phyloP scores from a whole-genome alignment of 148 eudicot species.

The Silene latifolia region DNA sequence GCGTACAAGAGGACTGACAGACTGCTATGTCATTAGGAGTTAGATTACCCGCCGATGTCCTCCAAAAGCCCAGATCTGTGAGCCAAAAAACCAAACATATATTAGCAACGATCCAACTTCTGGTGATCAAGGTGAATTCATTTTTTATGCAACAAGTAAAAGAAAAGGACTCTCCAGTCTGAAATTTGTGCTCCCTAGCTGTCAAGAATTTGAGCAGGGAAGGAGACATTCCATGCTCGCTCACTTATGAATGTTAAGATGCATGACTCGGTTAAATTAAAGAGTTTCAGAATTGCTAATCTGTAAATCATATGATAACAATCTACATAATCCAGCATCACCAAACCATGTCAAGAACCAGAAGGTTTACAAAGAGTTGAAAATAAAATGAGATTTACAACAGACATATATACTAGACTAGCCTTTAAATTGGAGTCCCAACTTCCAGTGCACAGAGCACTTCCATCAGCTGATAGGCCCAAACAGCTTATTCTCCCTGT shows the following conservation, averaged over 20 bases:
- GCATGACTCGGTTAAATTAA: neutral
- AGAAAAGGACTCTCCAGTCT: neutral
- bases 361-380: too few relatives aligned
- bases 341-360: too few relatives aligned
- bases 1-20: constrained; percentile 1
- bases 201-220: neutral
- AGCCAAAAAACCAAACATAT: neutral
- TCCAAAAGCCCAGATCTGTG: constrained; percentile 92
- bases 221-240: too few relatives aligned
- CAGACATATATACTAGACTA: constrained; percentile 21
- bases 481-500: constrained; percentile 68
- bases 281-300: neutral
- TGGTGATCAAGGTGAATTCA: neutral
- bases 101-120: neutral
- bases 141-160: too few relatives aligned
- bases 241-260: neutral
- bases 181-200: neutral
- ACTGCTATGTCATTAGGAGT: constrained; percentile 15
- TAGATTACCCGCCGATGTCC: constrained; percentile 67
- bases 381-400: neutral
- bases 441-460: constrained; percentile 99
- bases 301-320: neutral
- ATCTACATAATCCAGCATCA: too few relatives aligned
- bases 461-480: constrained; percentile 97
- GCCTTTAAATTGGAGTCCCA: constrained; percentile 92